Conservation (phyloP, 2,329 filamentous ascomycete species). For the Trichoderma sp. region DNA sequence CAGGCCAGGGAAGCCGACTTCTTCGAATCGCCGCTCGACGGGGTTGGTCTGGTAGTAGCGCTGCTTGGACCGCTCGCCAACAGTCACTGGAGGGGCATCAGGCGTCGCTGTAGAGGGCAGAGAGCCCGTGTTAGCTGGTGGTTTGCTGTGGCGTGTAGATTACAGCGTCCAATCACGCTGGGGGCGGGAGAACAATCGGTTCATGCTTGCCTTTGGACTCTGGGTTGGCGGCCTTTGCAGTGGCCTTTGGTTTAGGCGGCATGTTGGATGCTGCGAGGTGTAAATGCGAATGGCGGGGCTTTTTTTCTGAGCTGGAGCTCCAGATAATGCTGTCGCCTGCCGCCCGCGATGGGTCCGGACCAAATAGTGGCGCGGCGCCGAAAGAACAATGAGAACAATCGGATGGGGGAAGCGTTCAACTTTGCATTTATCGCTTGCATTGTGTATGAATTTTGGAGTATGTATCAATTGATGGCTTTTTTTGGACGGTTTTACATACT, state of each 20-base stretch:
- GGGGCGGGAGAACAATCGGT: not conserved
- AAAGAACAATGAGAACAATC: conserved; percentile 23
- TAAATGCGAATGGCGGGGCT: conserved; percentile 28
- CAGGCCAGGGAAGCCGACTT: conserved; percentile 49
- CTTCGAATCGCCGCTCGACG: conserved; percentile 47
- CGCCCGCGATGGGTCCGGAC: conserved; percentile 12
- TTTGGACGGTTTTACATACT: too few species aligned
- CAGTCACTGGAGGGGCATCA: conserved; percentile 45
- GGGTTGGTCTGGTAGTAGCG: conserved; percentile 55
- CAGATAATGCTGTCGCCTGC: not conserved
- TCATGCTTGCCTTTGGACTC: conserved; percentile 32
- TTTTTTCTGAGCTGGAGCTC: conserved; percentile 15
- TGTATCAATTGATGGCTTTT: too few species aligned
- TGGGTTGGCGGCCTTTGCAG: conserved; percentile 28
- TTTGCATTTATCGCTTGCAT: not conserved
- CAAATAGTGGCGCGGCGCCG: not conserved
- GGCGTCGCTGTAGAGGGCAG: conserved; percentile 28
- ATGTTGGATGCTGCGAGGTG: conserved; percentile 27
- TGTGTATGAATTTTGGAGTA: not conserved
- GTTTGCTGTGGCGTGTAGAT: not conserved
- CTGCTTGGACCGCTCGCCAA: conserved; percentile 51
- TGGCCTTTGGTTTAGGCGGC: conserved; percentile 32
- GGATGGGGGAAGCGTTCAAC: not conserved
- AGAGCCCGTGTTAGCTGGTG: not conserved
- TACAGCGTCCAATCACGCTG: not conserved